Conservation (phyloP, 208 protist species). For the Leishmania turanica region DNA sequence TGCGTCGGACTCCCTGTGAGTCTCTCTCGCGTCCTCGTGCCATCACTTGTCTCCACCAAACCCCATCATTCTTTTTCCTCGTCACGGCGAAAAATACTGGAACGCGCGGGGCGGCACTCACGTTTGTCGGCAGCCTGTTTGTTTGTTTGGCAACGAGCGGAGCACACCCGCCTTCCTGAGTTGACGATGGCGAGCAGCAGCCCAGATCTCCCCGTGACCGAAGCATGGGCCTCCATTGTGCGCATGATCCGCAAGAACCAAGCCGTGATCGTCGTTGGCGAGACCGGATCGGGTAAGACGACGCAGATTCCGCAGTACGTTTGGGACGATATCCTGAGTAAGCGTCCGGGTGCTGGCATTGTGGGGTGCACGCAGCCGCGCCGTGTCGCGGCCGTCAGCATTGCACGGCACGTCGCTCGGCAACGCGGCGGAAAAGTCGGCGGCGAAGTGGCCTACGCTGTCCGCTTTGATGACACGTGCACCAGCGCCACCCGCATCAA, state of each 20-base stretch:
- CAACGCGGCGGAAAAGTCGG: constrained; percentile 87
- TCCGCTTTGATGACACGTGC: constrained; percentile 95
- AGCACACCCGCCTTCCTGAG: background rate
- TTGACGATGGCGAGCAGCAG: constrained; percentile 23
- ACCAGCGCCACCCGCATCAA: constrained; percentile 89
- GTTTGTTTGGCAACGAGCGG: background rate
- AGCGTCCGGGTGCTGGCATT: constrained; percentile 42
- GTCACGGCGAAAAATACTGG: background rate
- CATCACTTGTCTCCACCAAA: background rate
- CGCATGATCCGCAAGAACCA: constrained; percentile 80
- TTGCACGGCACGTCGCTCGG: constrained; percentile 93
- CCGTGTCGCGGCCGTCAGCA: constrained; percentile 96
- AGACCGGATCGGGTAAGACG: constrained; percentile 94
- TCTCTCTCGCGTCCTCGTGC: background rate
- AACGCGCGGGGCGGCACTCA: background rate
- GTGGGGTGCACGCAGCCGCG: constrained; percentile 97
- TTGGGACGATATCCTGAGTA: constrained; percentile 83
- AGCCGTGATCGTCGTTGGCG: constrained; percentile 92
- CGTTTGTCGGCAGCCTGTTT: background rate
- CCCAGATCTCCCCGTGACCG: constrained; percentile 62
- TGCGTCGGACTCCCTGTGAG: background rate
- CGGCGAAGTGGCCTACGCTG: constrained; percentile 91
- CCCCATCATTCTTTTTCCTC: background rate
- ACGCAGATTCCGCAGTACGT: constrained; percentile 96
- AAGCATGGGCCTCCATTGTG: constrained; percentile 79